Conservation (phyloP, 345 rosid species). For the Rubroshorea leprosula region DNA sequence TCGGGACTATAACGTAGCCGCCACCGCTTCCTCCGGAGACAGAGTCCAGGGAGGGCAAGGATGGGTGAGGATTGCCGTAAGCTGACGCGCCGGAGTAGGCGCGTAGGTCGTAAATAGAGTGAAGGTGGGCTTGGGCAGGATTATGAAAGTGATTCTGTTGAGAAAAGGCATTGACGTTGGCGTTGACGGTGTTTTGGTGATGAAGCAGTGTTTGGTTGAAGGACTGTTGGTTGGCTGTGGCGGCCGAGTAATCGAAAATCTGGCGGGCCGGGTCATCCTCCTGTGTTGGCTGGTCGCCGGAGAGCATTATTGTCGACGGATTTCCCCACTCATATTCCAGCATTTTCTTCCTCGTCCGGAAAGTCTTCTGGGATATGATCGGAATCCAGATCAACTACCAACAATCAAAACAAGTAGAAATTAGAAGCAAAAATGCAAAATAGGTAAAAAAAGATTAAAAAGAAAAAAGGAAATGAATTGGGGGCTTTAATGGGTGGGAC, state of each 20-base stretch:
- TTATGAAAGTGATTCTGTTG: constrained; percentile 20
- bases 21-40: constrained; percentile 20
- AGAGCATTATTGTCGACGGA: constrained; percentile 42
- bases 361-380: no score
- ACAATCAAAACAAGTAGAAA: no score
- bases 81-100: constrained; percentile 32
- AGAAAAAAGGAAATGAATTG: neutral
- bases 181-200: constrained; percentile 18
- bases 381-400: no score
- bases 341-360: constrained; percentile 41
- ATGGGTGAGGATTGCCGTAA: constrained; percentile 25
- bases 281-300: constrained; percentile 34
- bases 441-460: neutral
- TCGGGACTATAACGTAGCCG: constrained; percentile 54
- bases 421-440: neutral
- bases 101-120: constrained; percentile 47
- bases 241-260: constrained; percentile 32
- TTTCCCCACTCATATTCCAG: constrained; percentile 89
- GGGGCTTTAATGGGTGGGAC: constrained; percentile 2
- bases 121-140: constrained; percentile 28
- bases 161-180: constrained; percentile 17
- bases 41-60: constrained; percentile 45
- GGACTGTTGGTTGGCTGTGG: constrained; percentile 21
- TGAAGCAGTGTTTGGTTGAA: constrained; percentile 27
- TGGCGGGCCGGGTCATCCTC: constrained; percentile 52